phyloP scores from a whole-genome alignment of 352 stramenopile species.

The Phytopythium cucurbitacearum region DNA sequence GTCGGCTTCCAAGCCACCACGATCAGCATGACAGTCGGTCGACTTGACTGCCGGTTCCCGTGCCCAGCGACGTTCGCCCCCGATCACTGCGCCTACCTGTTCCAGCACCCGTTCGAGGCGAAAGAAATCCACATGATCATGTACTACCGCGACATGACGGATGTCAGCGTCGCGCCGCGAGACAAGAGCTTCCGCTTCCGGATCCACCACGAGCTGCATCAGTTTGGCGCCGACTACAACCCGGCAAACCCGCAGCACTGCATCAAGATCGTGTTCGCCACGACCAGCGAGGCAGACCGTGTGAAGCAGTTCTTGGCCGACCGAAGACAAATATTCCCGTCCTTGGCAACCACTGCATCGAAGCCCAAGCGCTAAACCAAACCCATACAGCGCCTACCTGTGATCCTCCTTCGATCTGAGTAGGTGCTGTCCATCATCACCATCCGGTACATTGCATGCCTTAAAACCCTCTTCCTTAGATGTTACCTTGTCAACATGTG shows the following conservation, averaged over 20 bases:
- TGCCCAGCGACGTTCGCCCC: conserved; percentile 45
- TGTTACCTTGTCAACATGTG: too few relatives aligned
- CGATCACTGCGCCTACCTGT: conserved; percentile 61
- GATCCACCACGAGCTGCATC: conserved; percentile 30
- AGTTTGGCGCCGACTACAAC: conserved; percentile 65
- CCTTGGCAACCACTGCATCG: neutral
- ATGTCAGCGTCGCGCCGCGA: conserved; percentile 29
- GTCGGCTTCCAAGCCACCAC: conserved; percentile 42
- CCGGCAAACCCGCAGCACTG: conserved; percentile 53
- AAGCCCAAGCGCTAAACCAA: too few relatives aligned
- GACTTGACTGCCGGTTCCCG: conserved; percentile 59
- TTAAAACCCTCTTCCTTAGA: too few relatives aligned
- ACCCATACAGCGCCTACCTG: too few relatives aligned
- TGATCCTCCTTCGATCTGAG: too few relatives aligned
- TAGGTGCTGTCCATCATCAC: too few relatives aligned
- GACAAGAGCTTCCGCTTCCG: conserved; percentile 50
- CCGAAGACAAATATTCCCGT: neutral
- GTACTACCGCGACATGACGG: conserved; percentile 69
- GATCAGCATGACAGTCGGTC: conserved; percentile 37
- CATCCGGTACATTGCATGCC: too few relatives aligned
- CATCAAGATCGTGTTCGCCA: conserved; percentile 51
- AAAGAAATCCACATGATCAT: conserved; percentile 74
- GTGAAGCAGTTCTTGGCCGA: conserved; percentile 37
- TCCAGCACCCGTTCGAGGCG: conserved; percentile 63
- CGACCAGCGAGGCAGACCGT: conserved; percentile 29